Evolutionary conservation across 2,329 filamentous ascomycete species (phyloP).

Genomic region (Hypoxylon sp.): DNA sequence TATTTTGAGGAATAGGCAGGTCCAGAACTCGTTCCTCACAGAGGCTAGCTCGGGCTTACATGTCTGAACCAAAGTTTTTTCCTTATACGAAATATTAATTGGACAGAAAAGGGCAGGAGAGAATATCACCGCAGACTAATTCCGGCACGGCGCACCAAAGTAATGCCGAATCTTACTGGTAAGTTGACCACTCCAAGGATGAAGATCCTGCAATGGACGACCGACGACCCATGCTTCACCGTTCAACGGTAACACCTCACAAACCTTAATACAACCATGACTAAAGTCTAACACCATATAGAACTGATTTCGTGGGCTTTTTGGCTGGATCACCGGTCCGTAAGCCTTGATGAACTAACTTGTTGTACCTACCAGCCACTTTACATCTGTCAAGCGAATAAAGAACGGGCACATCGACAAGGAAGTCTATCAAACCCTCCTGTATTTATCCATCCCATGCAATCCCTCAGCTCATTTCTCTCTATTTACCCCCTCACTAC

Average conservation of each 20-base stretch:
- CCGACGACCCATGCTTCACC: background rate
- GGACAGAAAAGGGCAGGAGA: conserved; percentile 12
- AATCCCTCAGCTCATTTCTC: too few species aligned
- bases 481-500: too few species aligned
- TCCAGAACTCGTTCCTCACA: conserved; percentile 6
- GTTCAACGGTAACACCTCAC: background rate
- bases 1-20: conserved; percentile 15
- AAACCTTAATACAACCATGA: conserved; percentile 1
- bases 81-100: background rate
- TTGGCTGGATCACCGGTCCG: background rate
- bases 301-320: background rate
- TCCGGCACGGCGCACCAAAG: background rate
- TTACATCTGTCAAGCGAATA: too few species aligned
- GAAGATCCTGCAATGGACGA: background rate
- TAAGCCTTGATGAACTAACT: background rate
- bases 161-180: conserved; percentile 16
- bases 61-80: background rate
- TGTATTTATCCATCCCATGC: too few species aligned
- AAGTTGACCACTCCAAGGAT: conserved; percentile 1
- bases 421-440: too few species aligned
- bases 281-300: background rate
- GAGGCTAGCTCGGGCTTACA: background rate
- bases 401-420: too few species aligned
- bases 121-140: conserved; percentile 3
- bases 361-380: too few species aligned